These are phyloP conservation scores for Arctium lappa DNA, from an alignment of 129 eudicot species.

Conservation along the genomic window DNA sequence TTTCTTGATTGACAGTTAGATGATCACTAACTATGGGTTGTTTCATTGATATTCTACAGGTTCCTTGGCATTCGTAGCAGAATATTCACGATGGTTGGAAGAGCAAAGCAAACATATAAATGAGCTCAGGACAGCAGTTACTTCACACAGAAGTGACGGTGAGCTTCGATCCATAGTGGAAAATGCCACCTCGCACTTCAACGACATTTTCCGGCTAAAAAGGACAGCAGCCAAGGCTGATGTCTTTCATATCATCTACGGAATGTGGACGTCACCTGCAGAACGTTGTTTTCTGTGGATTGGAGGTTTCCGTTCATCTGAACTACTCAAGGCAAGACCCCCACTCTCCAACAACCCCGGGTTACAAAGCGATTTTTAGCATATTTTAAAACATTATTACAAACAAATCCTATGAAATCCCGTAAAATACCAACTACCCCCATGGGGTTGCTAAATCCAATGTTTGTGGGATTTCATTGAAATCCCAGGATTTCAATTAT, in stretches of 20 bases:
- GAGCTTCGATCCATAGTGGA: constrained; percentile 78
- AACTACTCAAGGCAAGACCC: constrained; percentile 68
- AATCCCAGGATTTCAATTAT: too few relatives aligned
- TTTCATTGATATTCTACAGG: constrained; percentile 43
- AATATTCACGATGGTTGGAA: constrained; percentile 85
- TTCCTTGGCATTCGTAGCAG: constrained; percentile 86
- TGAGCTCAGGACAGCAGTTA: constrained; percentile 80
- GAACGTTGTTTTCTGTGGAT: constrained; percentile 97
- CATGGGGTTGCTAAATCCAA: not conserved
- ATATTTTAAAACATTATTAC: not conserved
- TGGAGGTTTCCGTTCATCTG: constrained; percentile 96
- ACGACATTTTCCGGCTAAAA: constrained; percentile 72
- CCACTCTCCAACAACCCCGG: not conserved
- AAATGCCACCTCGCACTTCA: constrained; percentile 63
- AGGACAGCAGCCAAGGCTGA: constrained; percentile 83
- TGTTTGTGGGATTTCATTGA: too few relatives aligned
- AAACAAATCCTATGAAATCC: not conserved
- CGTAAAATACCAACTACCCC: not conserved
- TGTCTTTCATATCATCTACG: constrained; percentile 88
- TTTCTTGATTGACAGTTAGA: not conserved
- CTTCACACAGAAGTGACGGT: constrained; percentile 70
- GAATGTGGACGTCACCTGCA: constrained; percentile 98
- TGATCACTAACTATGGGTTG: not conserved
- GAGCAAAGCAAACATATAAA: constrained; percentile 72
- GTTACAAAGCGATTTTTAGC: not conserved